A percentile compares a stretch with the other conserved stretches of the same genome.
Evolutionary conservation across 164 flowering plant genomes (phyloP).

Genomic region (Stephania yunnanensis): DNA sequence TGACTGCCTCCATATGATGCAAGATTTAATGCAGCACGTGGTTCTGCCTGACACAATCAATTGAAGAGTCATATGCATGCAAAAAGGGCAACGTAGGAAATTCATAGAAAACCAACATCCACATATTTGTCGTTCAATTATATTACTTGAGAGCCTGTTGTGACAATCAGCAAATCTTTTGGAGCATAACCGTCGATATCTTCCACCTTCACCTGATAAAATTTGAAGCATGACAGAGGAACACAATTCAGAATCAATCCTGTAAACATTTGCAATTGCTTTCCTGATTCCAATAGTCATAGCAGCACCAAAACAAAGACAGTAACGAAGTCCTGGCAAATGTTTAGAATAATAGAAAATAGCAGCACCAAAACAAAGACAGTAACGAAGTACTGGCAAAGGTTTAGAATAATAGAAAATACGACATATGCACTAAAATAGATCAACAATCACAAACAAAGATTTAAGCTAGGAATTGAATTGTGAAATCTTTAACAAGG

Average conservation of each 20-base stretch:
- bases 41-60: constrained; percentile 86
- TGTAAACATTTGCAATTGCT: background rate
- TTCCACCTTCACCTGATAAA: constrained; percentile 79
- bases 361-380: background rate
- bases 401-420: background rate
- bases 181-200: constrained; percentile 95
- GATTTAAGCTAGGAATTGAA: too few species aligned
- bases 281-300: background rate
- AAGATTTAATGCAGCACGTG: constrained; percentile 97
- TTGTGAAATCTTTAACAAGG: too few species aligned
- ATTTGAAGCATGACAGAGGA: constrained; percentile 1
- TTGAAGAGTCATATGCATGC: constrained; percentile 25
- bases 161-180: constrained; percentile 88
- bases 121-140: constrained; percentile 6
- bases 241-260: background rate
- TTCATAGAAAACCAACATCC: background rate
- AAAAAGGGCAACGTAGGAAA: background rate
- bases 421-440: background rate
- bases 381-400: background rate
- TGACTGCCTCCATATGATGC: constrained; percentile 96
- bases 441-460: too few species aligned
- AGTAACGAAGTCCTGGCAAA: background rate
- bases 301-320: background rate
- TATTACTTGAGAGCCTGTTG: constrained; percentile 99
- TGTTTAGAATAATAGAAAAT: background rate